These are phyloP conservation scores for Penicillium chermesinum DNA, from an alignment of 495 filamentous ascomycete species.

Conservation along the genomic window DNA sequence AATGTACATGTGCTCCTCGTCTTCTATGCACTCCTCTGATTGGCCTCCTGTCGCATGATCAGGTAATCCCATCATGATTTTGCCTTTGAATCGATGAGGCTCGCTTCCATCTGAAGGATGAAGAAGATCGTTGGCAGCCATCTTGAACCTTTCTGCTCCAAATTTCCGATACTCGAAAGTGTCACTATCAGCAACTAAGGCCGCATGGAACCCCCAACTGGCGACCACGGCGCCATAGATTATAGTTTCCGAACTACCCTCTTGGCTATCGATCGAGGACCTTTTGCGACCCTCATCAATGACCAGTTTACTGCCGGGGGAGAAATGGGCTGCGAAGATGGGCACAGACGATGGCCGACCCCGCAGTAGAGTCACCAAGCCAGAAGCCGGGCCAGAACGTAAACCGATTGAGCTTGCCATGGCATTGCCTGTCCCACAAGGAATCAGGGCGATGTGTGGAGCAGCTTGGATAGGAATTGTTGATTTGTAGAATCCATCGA, in stretches of 20 bases:
- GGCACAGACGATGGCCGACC: conserved; percentile 46
- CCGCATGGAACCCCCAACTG: conserved; percentile 83
- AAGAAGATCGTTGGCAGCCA: conserved; percentile 73
- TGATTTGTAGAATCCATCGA: conserved; percentile 57
- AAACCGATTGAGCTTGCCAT: conserved; percentile 63
- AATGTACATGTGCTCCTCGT: conserved; percentile 59
- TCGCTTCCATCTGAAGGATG: conserved; percentile 50
- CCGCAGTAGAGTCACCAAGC: conserved; percentile 37
- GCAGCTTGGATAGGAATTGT: conserved; percentile 2
- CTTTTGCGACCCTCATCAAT: conserved; percentile 32
- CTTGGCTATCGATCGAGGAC: conserved; percentile 10
- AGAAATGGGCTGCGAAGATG: conserved; percentile 60
- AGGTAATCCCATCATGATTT: conserved; percentile 39
- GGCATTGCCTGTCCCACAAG: conserved; percentile 86
- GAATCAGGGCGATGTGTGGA: conserved; percentile 61
- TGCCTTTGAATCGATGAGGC: conserved; percentile 65
- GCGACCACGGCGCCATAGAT: conserved; percentile 77
- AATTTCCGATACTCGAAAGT: conserved; percentile 67
- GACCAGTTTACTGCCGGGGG: conserved; percentile 51
- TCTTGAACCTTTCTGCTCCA: conserved; percentile 71
- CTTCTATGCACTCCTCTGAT: conserved; percentile 1
- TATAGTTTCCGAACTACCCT: conserved; percentile 20
- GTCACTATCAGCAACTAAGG: conserved; percentile 82
- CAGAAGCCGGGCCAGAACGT: conserved; percentile 20
- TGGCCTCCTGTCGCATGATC: conserved; percentile 8